phyloP scores from a whole-genome alignment of 768 basidiomycete genomes.

The Chalciporus pseudorubinellus region DNA sequence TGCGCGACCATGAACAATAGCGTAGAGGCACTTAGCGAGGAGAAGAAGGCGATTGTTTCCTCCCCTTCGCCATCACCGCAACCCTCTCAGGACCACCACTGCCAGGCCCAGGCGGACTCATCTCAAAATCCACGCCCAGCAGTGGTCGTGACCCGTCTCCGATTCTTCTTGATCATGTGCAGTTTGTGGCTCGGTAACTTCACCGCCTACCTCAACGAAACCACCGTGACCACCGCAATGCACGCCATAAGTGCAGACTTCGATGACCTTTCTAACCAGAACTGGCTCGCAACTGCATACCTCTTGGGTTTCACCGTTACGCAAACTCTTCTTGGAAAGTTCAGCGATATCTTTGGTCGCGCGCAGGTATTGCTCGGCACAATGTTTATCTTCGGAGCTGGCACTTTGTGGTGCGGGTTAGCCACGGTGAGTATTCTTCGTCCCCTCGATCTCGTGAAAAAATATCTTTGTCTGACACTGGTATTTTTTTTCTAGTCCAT shows the following conservation, averaged over 20 bases:
- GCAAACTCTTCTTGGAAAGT: slow-evolving; percentile 33
- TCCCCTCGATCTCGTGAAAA: neutral
- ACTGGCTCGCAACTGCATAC: slow-evolving; percentile 36
- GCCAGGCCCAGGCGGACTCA: neutral
- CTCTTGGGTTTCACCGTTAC: slow-evolving; percentile 37
- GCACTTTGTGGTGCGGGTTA: slow-evolving; percentile 34
- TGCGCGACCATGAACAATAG: slow-evolving; percentile 32
- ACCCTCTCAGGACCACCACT: slow-evolving; percentile 1
- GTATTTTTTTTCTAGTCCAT: slow-evolving; percentile 25
- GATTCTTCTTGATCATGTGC: slow-evolving; percentile 34
- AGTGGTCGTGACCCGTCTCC: slow-evolving; percentile 26
- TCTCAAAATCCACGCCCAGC: slow-evolving; percentile 20
- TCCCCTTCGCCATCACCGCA: neutral
- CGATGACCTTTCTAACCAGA: slow-evolving; percentile 30
- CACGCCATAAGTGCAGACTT: slow-evolving; percentile 34
- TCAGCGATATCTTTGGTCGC: slow-evolving; percentile 36
- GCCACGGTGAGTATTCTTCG: slow-evolving; percentile 24
- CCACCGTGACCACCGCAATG: slow-evolving; percentile 36
- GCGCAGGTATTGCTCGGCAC: slow-evolving; percentile 34
- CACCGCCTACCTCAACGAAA: slow-evolving; percentile 36
- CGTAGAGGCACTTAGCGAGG: slow-evolving; percentile 23
- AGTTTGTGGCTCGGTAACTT: slow-evolving; percentile 36
- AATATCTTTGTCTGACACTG: slow-evolving; percentile 7
- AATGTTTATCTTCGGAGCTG: slow-evolving; percentile 34
- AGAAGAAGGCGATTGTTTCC: slow-evolving; percentile 17